Percentiles rank a stretch among this genome's conserved stretches.
phyloP scores from a whole-genome alignment of 192 early-diverging fungal species.

The Backusella australiensis region DNA sequence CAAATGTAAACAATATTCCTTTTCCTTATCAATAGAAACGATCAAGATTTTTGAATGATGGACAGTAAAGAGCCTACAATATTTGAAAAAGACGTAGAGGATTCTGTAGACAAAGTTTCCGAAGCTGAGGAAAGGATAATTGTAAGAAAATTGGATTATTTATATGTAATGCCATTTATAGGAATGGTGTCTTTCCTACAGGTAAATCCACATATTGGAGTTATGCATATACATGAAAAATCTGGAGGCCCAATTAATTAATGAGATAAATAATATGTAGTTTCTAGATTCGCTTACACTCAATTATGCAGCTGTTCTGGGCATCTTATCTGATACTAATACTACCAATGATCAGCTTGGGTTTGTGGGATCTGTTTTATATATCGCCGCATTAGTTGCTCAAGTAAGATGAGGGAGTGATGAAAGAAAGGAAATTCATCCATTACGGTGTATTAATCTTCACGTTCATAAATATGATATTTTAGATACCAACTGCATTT shows the following conservation, averaged over 20 bases:
- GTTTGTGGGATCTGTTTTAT: constrained; percentile 25
- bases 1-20: no score
- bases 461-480: neutral
- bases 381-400: constrained; percentile 13
- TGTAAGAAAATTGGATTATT: neutral
- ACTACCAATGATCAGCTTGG: constrained; percentile 9
- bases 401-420: neutral
- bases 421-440: no score
- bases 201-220: neutral
- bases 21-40: no score
- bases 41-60: neutral
- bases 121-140: neutral
- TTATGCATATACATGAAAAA: no score
- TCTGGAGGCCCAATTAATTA: neutral
- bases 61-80: neutral
- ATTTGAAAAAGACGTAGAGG: neutral
- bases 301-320: constrained; percentile 17
- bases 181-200: constrained; percentile 10
- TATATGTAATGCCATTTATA: constrained; percentile 23
- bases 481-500: constrained; percentile 23
- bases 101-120: neutral
- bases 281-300: constrained; percentile 24
- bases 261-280: neutral
- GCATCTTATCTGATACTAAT: constrained; percentile 8
- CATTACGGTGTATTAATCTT: neutral